Conservation (phyloP, 202 grass and related monocot genomes). For the Elaeis oleifera region DNA sequence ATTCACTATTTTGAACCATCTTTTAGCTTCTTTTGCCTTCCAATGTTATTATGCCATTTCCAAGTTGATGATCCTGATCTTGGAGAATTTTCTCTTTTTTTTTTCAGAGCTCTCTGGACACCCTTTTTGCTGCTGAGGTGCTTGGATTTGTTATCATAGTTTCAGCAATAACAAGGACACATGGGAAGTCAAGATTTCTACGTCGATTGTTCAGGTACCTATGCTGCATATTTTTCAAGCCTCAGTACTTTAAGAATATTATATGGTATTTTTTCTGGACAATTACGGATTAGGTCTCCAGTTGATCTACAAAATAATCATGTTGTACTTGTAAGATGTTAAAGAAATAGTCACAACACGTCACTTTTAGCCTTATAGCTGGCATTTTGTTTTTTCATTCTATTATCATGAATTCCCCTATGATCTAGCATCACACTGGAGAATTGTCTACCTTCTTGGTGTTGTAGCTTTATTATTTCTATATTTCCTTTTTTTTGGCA, state of each 20-base stretch:
- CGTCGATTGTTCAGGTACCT: conserved; percentile 33
- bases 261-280: too few relatives aligned
- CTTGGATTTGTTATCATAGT: conserved; percentile 40
- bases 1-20: not conserved
- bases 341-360: too few relatives aligned
- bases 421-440: too few relatives aligned
- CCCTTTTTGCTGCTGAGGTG: conserved; percentile 47
- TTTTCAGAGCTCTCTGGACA: conserved; percentile 73
- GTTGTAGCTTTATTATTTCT: too few relatives aligned
- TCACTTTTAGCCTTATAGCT: too few relatives aligned
- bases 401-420: too few relatives aligned
- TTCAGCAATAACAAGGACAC: conserved; percentile 40
- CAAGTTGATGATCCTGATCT: not conserved
- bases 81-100: not conserved
- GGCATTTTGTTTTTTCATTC: too few relatives aligned
- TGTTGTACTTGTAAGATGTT: too few relatives aligned
- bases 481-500: too few relatives aligned
- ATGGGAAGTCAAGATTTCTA: conserved; percentile 35
- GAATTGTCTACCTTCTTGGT: too few relatives aligned
- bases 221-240: not conserved
- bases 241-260: not conserved
- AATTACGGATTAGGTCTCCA: too few relatives aligned
- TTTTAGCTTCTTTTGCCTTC: not conserved
- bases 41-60: conserved; percentile 2
- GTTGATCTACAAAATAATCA: too few relatives aligned